Conservation (phyloP, 208 protist species). For the Leishmania tropica region DNA sequence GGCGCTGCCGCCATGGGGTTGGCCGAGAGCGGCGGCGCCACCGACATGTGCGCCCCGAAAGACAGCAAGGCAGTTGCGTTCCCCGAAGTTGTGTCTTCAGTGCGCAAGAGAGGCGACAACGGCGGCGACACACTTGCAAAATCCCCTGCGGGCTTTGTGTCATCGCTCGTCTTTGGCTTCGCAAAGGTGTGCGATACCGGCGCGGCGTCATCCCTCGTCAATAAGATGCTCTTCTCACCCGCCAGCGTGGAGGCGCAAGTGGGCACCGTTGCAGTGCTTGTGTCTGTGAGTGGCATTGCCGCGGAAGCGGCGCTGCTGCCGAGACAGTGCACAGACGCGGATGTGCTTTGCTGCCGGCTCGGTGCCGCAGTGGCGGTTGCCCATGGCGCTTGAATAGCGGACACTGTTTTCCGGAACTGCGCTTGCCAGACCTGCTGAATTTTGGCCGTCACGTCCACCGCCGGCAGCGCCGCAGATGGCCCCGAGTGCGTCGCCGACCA, state of each 20-base stretch:
- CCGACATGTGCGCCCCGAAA: neutral
- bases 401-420: neutral
- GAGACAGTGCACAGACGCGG: neutral
- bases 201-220: neutral
- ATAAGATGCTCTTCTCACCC: conserved; percentile 6
- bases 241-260: conserved; percentile 1
- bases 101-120: neutral
- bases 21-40: neutral
- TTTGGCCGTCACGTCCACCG: conserved; percentile 15
- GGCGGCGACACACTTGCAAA: neutral
- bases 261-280: neutral
- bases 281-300: conserved; percentile 2
- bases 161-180: neutral
- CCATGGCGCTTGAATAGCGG: neutral
- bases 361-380: neutral
- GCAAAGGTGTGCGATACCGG: neutral
- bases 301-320: conserved; percentile 1
- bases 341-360: neutral
- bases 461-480: conserved; percentile 13
- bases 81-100: neutral
- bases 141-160: neutral
- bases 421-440: conserved; percentile 17
- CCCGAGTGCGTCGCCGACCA: neutral
- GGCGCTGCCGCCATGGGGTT: neutral
- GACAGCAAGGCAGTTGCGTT: neutral